Conservation (phyloP, 768 basidiomycete species). For the Tylopilus balloui region DNA sequence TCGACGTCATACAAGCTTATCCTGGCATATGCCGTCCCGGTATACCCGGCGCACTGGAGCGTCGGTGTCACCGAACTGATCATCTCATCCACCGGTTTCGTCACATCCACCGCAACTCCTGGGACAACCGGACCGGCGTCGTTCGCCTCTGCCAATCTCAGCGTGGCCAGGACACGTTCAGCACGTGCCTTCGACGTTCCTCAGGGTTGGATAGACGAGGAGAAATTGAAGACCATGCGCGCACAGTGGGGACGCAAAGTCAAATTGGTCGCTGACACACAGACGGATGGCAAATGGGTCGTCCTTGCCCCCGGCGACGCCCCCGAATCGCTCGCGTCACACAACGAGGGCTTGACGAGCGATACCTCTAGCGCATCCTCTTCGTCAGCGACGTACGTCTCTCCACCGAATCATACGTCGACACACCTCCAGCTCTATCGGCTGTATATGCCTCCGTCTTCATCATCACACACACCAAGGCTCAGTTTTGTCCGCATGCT, state of each 20-base stretch:
- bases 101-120: constrained; percentile 8
- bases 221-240: constrained; percentile 55
- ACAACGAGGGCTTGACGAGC: constrained; percentile 13
- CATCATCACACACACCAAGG: constrained; percentile 54
- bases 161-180: constrained; percentile 55
- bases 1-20: constrained; percentile 64
- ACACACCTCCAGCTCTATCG: constrained; percentile 72
- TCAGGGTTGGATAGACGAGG: constrained; percentile 65
- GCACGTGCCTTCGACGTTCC: constrained; percentile 69
- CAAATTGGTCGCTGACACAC: constrained; percentile 60
- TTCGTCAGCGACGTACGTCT: constrained; percentile 26
- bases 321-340: constrained; percentile 14
- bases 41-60: constrained; percentile 80
- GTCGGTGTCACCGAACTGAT: constrained; percentile 73
- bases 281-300: constrained; percentile 85
- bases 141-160: constrained; percentile 34
- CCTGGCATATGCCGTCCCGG: constrained; percentile 68
- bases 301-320: constrained; percentile 62
- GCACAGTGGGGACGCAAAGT: constrained; percentile 81
- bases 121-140: constrained; percentile 7
- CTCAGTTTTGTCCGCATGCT: constrained; percentile 69
- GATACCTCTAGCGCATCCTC: constrained; percentile 24
- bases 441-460: constrained; percentile 51
- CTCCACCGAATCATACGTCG: constrained; percentile 41
- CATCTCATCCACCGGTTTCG: constrained; percentile 39